Evolutionary conservation across 108 stramenopile genomes (phyloP), one percentile per base, ranked within the genome.

Genomic region (Conticribra weissflogii): DNA sequence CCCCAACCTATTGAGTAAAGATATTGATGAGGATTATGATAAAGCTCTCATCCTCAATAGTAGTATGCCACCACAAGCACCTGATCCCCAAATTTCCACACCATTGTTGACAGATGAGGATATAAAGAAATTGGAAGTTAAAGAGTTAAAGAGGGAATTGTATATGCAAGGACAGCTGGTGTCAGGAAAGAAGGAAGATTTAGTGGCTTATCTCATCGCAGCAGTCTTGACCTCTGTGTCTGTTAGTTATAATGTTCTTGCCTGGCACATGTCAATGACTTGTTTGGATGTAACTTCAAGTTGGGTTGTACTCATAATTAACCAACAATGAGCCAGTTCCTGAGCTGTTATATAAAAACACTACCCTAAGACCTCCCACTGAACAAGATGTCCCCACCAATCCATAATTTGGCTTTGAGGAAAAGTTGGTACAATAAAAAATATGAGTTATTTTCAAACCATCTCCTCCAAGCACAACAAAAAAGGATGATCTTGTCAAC

Each of bases 301-400:
- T 22, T 67, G 66, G 66, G 66, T 51, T 3, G 12, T 56, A 17
- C 24, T 60, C 16, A 23, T 55, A 23, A 53, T 14, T n/a, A n/a
- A n/a, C n/a, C 5, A 41, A 67, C 30, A 53, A 27, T 3, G 19
- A 31, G 17, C 66, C 66, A 4, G 27, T 67, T 25, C 66, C 66
- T 22, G 66, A 67, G 54, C 66, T 49, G 24, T 12, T 18, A 23
- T 56, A 67, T 45, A 18, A 56, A 17, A 54, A 67, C 46, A 8
- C 41, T n/a, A 58, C 54, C 19, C 66, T 56, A 47, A 30, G 66
- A 14, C 66, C 66, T 18, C 53, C 66, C 24, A 55, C 66, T 17
- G 66, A 67, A 27, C 49, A 25, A 27, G 66, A 67, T 67, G 66
- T 29, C 17, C 9, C 53, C 1, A 24, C 30, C 18, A 66, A 21